Conservation (phyloP, 176 grass and related monocot species). For the Phyllostachys edulis region DNA sequence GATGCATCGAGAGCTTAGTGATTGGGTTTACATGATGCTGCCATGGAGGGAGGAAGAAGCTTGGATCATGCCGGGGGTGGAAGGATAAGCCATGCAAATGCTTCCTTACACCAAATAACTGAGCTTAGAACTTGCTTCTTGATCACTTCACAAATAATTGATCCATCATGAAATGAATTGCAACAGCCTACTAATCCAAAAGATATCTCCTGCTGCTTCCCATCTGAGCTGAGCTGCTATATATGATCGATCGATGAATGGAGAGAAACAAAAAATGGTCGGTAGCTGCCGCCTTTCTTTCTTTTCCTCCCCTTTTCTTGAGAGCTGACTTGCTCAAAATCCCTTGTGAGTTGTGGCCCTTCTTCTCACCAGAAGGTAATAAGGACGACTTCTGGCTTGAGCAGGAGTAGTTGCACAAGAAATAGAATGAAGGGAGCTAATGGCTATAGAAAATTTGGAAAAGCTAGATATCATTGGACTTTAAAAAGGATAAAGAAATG, state of each 20-base stretch:
- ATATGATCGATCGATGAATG: background rate
- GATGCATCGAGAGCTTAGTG: background rate
- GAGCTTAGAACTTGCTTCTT: slow-evolving; percentile 16
- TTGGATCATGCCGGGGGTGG: slow-evolving; percentile 43
- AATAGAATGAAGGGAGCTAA: slow-evolving; percentile 10
- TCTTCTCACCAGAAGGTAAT: slow-evolving; percentile 32
- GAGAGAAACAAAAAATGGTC: background rate
- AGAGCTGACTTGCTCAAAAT: slow-evolving; percentile 4
- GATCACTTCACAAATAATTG: background rate
- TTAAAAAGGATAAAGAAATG: slow-evolving; percentile 12
- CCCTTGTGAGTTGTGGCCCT: background rate
- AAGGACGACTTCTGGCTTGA: slow-evolving; percentile 33
- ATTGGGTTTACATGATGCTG: slow-evolving; percentile 33
- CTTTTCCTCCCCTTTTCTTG: background rate
- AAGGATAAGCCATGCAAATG: slow-evolving; percentile 51
- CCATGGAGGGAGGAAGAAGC: slow-evolving; percentile 48
- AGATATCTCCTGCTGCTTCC: background rate
- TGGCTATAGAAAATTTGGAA: slow-evolving; percentile 35
- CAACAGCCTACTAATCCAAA: slow-evolving; percentile 38
- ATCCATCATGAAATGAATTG: background rate
- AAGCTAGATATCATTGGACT: slow-evolving; percentile 36
- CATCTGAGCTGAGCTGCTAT: background rate
- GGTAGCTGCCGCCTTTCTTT: background rate
- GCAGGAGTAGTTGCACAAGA: slow-evolving; percentile 38
- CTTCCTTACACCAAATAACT: slow-evolving; percentile 11